A percentile compares a stretch with the other conserved stretches of the same genome.
phyloP scores from a whole-genome alignment of 768 basidiomycete species.

The Epithele typhae region DNA sequence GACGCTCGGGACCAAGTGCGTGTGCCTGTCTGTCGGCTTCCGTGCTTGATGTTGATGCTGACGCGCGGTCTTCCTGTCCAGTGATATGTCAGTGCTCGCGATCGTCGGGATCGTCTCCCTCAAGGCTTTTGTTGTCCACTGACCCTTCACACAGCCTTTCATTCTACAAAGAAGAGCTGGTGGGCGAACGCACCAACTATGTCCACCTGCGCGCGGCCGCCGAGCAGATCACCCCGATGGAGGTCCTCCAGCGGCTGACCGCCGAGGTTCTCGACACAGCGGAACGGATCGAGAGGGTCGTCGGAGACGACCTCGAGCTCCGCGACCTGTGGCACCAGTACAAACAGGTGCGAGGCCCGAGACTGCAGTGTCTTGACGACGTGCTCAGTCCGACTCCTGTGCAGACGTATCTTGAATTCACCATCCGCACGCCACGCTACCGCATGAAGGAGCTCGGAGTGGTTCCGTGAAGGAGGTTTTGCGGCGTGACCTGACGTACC shows the following conservation, averaged over 20 bases:
- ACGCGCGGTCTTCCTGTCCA: not conserved
- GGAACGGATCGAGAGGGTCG: constrained; percentile 2
- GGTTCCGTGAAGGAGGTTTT: too few species aligned
- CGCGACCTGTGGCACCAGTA: constrained; percentile 8
- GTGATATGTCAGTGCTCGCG: constrained; percentile 7
- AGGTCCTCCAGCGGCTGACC: constrained; percentile 8
- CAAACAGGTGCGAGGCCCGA: constrained; percentile 1
- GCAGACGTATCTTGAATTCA: constrained; percentile 10
- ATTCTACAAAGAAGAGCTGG: constrained; percentile 19
- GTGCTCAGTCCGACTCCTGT: not conserved
- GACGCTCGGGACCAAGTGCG: constrained; percentile 14
- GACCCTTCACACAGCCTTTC: constrained; percentile 6
- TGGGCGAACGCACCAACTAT: constrained; percentile 16
- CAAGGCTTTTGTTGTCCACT: not conserved
- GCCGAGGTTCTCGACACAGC: constrained; percentile 14
- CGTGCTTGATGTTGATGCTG: not conserved
- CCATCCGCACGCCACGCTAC: constrained; percentile 9
- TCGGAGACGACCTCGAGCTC: constrained; percentile 2
- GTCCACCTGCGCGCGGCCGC: constrained; percentile 14
- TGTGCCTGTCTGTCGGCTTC: too few species aligned
- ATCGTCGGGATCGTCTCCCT: not conserved
- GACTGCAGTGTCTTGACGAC: too few species aligned
- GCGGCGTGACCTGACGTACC: too few species aligned
- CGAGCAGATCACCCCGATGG: constrained; percentile 2
- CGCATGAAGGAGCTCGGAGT: constrained; percentile 9